Evolutionary conservation across 352 stramenopile species (phyloP).

Genomic region (Thraustotheca clavata): DNA sequence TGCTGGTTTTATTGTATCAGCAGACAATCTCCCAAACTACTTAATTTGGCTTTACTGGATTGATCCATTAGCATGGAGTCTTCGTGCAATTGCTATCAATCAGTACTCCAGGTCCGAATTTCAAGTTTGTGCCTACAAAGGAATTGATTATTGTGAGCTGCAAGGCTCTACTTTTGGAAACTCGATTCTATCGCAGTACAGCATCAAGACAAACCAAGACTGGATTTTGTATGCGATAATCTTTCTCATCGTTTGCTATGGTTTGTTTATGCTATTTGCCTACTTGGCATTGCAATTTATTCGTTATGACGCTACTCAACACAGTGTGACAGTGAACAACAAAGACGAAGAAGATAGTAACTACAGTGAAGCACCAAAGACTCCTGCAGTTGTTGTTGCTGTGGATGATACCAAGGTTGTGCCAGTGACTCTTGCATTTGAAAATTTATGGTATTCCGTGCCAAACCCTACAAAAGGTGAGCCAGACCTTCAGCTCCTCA

Average conservation of each 20-base stretch:
- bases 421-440: constrained; percentile 39
- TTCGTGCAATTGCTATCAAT: constrained; percentile 18
- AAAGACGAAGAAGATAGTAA: not conserved
- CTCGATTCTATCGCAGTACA: constrained; percentile 26
- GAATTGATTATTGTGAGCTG: not conserved
- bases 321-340: not conserved
- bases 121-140: constrained; percentile 1
- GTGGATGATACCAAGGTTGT: constrained; percentile 19
- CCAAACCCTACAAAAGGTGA: constrained; percentile 33
- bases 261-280: constrained; percentile 25
- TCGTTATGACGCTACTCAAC: not conserved
- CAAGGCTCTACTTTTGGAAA: constrained; percentile 14
- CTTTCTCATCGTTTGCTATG: constrained; percentile 23
- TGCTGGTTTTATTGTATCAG: constrained; percentile 23
- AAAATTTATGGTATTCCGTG: constrained; percentile 51
- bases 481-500: constrained; percentile 25
- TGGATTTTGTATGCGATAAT: constrained; percentile 26
- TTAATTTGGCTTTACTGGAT: constrained; percentile 31
- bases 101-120: constrained; percentile 10
- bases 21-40: constrained; percentile 18
- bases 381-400: not conserved
- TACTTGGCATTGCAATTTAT: constrained; percentile 24
- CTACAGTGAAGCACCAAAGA: not conserved
- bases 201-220: constrained; percentile 25
- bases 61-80: constrained; percentile 25